These are phyloP conservation scores for Nakazawaea peltata DNA, from an alignment of 805 yeast genomes.

Conservation along the genomic window DNA sequence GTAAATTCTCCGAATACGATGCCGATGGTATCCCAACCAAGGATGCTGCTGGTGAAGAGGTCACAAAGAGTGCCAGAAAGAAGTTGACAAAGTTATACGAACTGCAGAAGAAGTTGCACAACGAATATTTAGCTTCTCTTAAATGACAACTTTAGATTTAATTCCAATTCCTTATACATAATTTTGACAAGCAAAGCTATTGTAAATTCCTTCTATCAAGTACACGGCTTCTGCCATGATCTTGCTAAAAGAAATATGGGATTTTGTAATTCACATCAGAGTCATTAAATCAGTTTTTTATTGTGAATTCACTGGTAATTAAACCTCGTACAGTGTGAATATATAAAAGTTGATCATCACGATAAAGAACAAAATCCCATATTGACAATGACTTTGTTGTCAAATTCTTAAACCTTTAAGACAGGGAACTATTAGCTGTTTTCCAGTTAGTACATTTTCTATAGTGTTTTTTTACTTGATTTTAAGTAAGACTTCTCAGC, in stretches of 20 bases:
- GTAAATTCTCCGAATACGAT: conserved; percentile 67
- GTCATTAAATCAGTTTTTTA: conserved; percentile 48
- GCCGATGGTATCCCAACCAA: conserved; percentile 76
- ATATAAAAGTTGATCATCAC: conserved; percentile 30
- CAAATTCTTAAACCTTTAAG: conserved; percentile 9
- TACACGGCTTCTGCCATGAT: too few species aligned
- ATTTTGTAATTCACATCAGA: conserved; percentile 24
- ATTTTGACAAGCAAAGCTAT: too few species aligned
- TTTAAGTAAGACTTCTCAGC: conserved; percentile 13
- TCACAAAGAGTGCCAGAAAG: conserved; percentile 80
- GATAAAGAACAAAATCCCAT: conserved; percentile 5
- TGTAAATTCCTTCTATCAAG: too few species aligned
- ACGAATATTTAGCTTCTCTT: conserved; percentile 54
- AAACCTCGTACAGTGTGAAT: conserved; percentile 52
- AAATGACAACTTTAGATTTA: too few species aligned
- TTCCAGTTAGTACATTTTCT: too few species aligned
- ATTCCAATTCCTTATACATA: too few species aligned
- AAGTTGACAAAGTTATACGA: conserved; percentile 73
- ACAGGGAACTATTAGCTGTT: too few species aligned
- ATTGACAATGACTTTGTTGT: too few species aligned
- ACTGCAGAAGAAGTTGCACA: conserved; percentile 75
- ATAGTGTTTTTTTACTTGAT: background rate
- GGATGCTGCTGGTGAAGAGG: conserved; percentile 70
- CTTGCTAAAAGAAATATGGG: too few species aligned
- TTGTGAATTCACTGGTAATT: conserved; percentile 25